These are phyloP conservation scores for Trichoderma simmonsii DNA, from an alignment of 2,329 filamentous ascomycete genomes.

Conservation along the genomic window DNA sequence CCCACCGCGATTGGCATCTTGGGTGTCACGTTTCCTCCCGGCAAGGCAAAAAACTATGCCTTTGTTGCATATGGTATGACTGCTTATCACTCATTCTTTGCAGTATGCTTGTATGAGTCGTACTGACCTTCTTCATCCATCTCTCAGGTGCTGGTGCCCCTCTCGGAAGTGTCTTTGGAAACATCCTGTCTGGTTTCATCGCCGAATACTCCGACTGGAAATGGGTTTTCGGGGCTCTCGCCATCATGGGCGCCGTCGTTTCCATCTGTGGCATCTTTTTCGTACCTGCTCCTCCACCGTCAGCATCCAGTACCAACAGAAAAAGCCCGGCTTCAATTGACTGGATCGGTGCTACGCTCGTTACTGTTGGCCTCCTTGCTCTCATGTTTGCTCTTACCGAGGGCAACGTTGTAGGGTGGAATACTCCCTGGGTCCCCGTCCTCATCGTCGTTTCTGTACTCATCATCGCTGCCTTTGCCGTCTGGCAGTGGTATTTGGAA, in stretches of 20 bases:
- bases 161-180: conserved; percentile 62
- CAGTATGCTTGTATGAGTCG: neutral
- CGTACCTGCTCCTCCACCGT: conserved; percentile 51
- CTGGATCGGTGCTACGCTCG: conserved; percentile 62
- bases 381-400: conserved; percentile 66
- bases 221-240: conserved; percentile 65
- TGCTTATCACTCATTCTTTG: neutral
- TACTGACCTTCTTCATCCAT: neutral
- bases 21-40: conserved; percentile 63
- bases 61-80: conserved; percentile 58
- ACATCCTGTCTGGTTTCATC: conserved; percentile 61
- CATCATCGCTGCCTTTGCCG: conserved; percentile 53
- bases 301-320: conserved; percentile 23
- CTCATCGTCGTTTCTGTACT: conserved; percentile 57
- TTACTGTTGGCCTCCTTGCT: conserved; percentile 60
- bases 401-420: conserved; percentile 68
- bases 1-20: conserved; percentile 69
- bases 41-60: conserved; percentile 67
- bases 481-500: conserved; percentile 55
- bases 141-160: conserved; percentile 58
- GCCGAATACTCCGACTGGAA: conserved; percentile 61
- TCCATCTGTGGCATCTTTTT: conserved; percentile 56
- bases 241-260: conserved; percentile 56
- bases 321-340: conserved; percentile 47
- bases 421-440: conserved; percentile 57